A percentile compares a stretch with the other conserved stretches of the same genome.
Conservation (phyloP, 768 basidiomycete species). For the Lentinula sp. region DNA sequence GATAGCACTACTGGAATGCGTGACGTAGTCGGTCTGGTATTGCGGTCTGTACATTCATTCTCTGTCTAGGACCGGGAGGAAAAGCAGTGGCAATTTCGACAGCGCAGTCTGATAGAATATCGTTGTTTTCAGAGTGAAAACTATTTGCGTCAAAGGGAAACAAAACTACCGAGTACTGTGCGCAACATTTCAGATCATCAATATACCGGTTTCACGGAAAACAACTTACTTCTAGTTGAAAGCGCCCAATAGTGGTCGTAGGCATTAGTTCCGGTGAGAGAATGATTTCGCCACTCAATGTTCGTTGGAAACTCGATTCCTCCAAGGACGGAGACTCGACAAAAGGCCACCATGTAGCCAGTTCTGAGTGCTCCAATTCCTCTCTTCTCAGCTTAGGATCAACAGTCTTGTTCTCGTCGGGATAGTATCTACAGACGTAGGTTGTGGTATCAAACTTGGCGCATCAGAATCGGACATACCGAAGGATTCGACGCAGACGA, state of each 20-base stretch:
- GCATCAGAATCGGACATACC: not conserved
- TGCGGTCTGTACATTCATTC: not conserved
- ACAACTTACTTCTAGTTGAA: conserved; percentile 1
- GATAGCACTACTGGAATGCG: no score
- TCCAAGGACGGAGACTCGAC: not conserved
- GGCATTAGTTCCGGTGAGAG: conserved; percentile 8
- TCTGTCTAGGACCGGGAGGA: not conserved
- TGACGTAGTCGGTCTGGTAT: not conserved
- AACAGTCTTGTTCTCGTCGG: not conserved
- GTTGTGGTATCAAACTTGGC: not conserved
- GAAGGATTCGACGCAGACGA: conserved; percentile 4
- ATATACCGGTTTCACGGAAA: not conserved
- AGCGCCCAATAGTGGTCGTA: conserved; percentile 1
- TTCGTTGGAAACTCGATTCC: not conserved
- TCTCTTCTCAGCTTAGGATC: not conserved
- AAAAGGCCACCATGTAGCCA: conserved; percentile 27
- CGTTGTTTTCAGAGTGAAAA: not conserved
- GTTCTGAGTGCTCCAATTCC: conserved; percentile 18
- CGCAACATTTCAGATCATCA: not conserved
- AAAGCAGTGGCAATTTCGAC: not conserved
- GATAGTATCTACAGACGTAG: not conserved
- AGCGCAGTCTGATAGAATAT: not conserved
- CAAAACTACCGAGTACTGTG: not conserved
- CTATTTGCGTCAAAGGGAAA: not conserved
- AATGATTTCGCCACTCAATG: conserved; percentile 4